A percentile compares a stretch with the other conserved stretches of the same genome.
These are phyloP conservation scores for Acmispon strigosus DNA, from an alignment of 306 rosid genomes.

Conservation along the genomic window DNA sequence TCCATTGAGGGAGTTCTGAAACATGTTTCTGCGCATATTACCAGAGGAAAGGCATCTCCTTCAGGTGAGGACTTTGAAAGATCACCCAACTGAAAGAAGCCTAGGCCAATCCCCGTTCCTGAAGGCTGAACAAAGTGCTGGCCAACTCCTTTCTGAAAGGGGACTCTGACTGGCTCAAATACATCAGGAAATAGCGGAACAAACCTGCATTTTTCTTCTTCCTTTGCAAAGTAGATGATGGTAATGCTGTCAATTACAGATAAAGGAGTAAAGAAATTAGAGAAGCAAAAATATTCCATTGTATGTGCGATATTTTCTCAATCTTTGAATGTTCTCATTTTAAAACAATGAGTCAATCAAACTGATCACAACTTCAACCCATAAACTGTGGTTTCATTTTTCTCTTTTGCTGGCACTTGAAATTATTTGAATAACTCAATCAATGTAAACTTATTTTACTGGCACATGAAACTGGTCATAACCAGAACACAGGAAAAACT, in stretches of 20 bases:
- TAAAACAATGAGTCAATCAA: neutral
- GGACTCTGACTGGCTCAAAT: constrained; percentile 49
- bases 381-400: neutral
- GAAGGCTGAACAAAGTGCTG: constrained; percentile 71
- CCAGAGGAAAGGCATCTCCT: constrained; percentile 73
- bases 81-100: constrained; percentile 81
- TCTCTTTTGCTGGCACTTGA: neutral
- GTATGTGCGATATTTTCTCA: neutral
- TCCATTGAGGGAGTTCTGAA: constrained; percentile 29
- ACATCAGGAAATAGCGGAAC: constrained; percentile 61
- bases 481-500: neutral
- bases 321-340: neutral
- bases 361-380: constrained; percentile 1
- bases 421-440: neutral
- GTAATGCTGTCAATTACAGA: constrained; percentile 54
- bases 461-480: neutral
- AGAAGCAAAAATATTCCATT: neutral
- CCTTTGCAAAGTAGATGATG: constrained; percentile 82
- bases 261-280: constrained; percentile 17
- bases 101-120: constrained; percentile 85
- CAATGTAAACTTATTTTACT: constrained; percentile 7
- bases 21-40: constrained; percentile 71
- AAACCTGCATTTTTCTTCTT: constrained; percentile 66
- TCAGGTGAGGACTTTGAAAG: constrained; percentile 78
- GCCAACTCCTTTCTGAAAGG: constrained; percentile 77